phyloP scores from a whole-genome alignment of 495 filamentous ascomycete species.

The Aspergillus asperescens region DNA sequence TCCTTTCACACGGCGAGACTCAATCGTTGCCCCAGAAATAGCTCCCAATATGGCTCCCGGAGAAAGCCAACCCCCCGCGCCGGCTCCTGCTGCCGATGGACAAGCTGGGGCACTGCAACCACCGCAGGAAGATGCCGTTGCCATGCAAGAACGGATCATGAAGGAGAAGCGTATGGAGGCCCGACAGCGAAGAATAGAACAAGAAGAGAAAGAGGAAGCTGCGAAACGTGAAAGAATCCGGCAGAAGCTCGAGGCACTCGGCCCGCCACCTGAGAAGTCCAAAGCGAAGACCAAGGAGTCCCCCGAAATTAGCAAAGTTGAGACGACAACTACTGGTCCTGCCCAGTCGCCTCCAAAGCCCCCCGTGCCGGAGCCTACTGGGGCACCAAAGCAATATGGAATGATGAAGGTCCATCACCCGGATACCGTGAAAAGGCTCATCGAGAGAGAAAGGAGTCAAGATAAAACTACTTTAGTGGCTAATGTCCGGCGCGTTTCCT shows the following conservation, averaged over 20 bases:
- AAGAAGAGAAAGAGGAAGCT: slow-evolving; percentile 76
- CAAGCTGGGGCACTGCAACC: slow-evolving; percentile 28
- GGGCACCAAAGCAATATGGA: slow-evolving; percentile 52
- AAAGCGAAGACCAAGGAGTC: slow-evolving; percentile 40
- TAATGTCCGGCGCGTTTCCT: slow-evolving; percentile 28
- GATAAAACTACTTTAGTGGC: slow-evolving; percentile 31
- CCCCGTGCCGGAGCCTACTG: slow-evolving; percentile 47
- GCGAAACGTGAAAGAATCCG: slow-evolving; percentile 76
- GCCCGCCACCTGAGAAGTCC: slow-evolving; percentile 56
- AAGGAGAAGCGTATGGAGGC: slow-evolving; percentile 71
- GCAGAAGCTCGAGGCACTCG: slow-evolving; percentile 74
- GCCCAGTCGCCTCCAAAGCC: slow-evolving; percentile 49
- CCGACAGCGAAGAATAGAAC: slow-evolving; percentile 69
- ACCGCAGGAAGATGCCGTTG: slow-evolving; percentile 54
- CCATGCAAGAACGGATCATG: slow-evolving; percentile 79
- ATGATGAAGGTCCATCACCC: slow-evolving; percentile 57
- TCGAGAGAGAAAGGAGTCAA: slow-evolving; percentile 33
- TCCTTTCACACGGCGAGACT: slow-evolving; percentile 38
- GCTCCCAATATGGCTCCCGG: slow-evolving; percentile 38
- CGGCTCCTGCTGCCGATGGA: slow-evolving; percentile 22
- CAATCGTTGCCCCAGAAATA: slow-evolving; percentile 38
- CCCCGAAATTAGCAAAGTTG: slow-evolving; percentile 26
- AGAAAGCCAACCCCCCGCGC: slow-evolving; percentile 16
- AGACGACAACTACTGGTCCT: slow-evolving; percentile 20
- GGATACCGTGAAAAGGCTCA: slow-evolving; percentile 40